Conservation (phyloP, 1,284 basidiomycete genomes). For the Termitomyces sp. region DNA sequence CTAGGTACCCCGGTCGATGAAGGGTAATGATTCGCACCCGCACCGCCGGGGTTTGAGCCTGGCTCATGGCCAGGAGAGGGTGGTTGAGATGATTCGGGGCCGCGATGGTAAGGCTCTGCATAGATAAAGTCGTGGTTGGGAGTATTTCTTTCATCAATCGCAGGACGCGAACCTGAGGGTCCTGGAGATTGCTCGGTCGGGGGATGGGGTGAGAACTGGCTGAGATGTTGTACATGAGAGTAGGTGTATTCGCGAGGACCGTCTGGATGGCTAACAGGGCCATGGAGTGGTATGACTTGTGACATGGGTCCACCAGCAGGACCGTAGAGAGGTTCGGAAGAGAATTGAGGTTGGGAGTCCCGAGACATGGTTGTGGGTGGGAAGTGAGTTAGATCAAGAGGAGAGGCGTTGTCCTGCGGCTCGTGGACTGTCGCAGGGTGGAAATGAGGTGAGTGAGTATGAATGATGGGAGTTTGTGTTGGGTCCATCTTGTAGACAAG, state of each 20-base stretch:
- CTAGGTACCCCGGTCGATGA: conserved; percentile 55
- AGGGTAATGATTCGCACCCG: conserved; percentile 50
- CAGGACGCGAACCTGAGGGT: conserved; percentile 17
- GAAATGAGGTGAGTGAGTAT: conserved; percentile 19
- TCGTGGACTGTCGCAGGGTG: conserved; percentile 25
- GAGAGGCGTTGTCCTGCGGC: conserved; percentile 19
- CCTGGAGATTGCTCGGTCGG: conserved; percentile 21
- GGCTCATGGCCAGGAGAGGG: conserved; percentile 26
- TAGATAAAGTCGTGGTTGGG: conserved; percentile 36
- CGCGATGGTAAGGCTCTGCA: conserved; percentile 43
- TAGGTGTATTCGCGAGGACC: conserved; percentile 37
- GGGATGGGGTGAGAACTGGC: conserved; percentile 27
- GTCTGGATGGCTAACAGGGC: conserved; percentile 40
- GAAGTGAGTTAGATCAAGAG: conserved; percentile 13
- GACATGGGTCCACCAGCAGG: conserved; percentile 34
- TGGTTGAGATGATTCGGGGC: conserved; percentile 30
- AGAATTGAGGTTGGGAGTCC: conserved; percentile 27
- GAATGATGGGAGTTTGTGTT: conserved; percentile 26
- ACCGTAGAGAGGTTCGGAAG: conserved; percentile 31
- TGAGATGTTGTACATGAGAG: conserved; percentile 27
- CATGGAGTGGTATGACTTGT: conserved; percentile 38
- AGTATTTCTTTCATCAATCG: conserved; percentile 21
- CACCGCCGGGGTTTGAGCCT: conserved; percentile 27
- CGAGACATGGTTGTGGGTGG: conserved; percentile 25
- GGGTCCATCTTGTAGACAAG: conserved; percentile 22